Percentiles rank a stretch among this genome's conserved stretches.
phyloP scores from a whole-genome alignment of 2,329 filamentous ascomycete species.

The Cordyceps pruinosa region DNA sequence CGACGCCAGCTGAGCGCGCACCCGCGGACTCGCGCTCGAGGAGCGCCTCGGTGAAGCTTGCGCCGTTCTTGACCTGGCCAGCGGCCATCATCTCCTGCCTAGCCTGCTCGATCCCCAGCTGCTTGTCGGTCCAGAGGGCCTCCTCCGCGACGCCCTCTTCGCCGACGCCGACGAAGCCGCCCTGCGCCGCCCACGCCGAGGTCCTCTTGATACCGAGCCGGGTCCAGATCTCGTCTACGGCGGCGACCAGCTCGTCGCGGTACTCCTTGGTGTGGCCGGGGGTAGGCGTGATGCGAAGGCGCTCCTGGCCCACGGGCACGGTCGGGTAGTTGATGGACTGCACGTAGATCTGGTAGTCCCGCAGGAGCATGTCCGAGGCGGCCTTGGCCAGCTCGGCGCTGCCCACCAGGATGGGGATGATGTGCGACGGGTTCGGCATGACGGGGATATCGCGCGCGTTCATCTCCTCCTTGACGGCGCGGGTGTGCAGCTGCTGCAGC shows the following conservation, averaged over 20 bases:
- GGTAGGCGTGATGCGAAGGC: slow-evolving; percentile 90
- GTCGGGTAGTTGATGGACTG: slow-evolving; percentile 99
- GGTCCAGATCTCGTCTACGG: slow-evolving; percentile 81
- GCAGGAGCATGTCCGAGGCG: slow-evolving; percentile 85
- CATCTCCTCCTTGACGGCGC: slow-evolving; percentile 83
- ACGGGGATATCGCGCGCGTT: slow-evolving; percentile 80
- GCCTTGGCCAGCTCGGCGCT: slow-evolving; percentile 88
- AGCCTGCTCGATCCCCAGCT: slow-evolving; percentile 69
- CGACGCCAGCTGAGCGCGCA: slow-evolving; percentile 21
- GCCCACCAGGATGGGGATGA: slow-evolving; percentile 87
- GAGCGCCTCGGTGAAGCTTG: slow-evolving; percentile 49
- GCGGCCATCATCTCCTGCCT: slow-evolving; percentile 53
- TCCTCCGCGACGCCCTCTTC: slow-evolving; percentile 54
- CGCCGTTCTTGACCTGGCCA: slow-evolving; percentile 25
- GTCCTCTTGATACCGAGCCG: slow-evolving; percentile 88
- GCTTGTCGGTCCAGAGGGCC: slow-evolving; percentile 87
- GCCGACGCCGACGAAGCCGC: slow-evolving; percentile 92
- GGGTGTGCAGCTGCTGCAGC: slow-evolving; percentile 93
- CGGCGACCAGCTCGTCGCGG: slow-evolving; percentile 76
- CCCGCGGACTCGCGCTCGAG: slow-evolving; percentile 47
- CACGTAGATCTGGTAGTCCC: slow-evolving; percentile 90
- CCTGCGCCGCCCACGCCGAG: slow-evolving; percentile 81
- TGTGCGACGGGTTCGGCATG: slow-evolving; percentile 95
- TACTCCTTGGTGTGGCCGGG: slow-evolving; percentile 82
- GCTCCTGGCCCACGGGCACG: slow-evolving; percentile 94